phyloP scores from a whole-genome alignment of 2,329 filamentous ascomycete species.

The Colletotrichum sp. region DNA sequence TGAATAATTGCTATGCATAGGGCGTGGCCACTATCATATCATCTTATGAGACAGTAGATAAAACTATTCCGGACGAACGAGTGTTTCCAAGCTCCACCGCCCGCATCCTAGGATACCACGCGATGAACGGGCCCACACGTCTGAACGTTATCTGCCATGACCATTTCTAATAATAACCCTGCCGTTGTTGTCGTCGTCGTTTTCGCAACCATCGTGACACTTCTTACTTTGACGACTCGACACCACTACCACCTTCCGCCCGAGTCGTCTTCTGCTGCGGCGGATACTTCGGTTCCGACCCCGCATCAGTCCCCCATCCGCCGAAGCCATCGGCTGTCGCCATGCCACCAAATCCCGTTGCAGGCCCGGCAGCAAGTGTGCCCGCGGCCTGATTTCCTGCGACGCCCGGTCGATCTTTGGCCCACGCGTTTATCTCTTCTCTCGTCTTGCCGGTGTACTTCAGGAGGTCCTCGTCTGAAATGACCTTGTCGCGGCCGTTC shows the following conservation, averaged over 20 bases:
- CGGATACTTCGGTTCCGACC: conserved; percentile 39
- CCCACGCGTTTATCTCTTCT: conserved; percentile 37
- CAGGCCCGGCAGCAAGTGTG: conserved; percentile 31
- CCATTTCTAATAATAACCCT: not conserved
- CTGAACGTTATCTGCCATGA: not conserved
- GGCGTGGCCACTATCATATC: not conserved
- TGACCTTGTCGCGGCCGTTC: conserved; percentile 25
- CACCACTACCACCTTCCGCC: not conserved
- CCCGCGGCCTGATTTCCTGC: conserved; percentile 44
- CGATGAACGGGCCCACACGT: not conserved
- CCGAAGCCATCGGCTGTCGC: conserved; percentile 34
- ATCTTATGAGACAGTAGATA: not conserved
- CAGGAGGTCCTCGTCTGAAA: conserved; percentile 42
- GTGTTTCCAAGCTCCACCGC: not conserved
- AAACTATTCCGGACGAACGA: conserved; percentile 2
- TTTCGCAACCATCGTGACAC: not conserved
- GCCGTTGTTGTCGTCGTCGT: not conserved
- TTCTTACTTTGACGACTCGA: not conserved
- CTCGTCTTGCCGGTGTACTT: conserved; percentile 45
- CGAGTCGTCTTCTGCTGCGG: conserved; percentile 22
- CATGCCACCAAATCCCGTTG: conserved; percentile 33
- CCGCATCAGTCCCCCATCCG: conserved; percentile 37
- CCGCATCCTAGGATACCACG: not conserved
- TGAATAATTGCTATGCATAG: not conserved
- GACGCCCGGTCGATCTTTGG: conserved; percentile 41